Conservation (phyloP, 441 rosid genomes). For the Gossypium trilobum region DNA sequence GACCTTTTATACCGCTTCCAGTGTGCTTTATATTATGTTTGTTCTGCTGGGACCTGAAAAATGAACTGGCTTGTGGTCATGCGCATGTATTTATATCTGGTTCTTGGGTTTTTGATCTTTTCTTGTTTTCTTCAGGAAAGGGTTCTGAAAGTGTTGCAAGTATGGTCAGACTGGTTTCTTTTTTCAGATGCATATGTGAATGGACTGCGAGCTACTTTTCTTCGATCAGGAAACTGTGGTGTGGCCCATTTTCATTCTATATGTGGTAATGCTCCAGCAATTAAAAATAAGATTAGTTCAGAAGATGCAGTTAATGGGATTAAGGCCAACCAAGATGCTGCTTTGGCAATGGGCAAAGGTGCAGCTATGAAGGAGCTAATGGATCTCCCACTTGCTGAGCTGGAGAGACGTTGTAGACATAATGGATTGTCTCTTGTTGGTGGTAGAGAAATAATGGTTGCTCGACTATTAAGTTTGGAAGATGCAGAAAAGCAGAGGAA, state of each 20-base stretch:
- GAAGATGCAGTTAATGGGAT: conserved; percentile 42
- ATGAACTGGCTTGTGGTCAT: neutral
- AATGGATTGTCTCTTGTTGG: conserved; percentile 95
- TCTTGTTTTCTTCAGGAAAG: conserved; percentile 57
- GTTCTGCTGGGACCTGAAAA: conserved; percentile 7
- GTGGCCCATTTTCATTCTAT: conserved; percentile 79
- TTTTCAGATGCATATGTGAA: conserved; percentile 96
- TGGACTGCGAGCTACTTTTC: conserved; percentile 91
- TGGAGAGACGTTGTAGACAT: conserved; percentile 95
- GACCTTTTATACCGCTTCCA: neutral
- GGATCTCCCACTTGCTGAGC: conserved; percentile 82
- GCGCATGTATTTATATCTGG: conserved; percentile 7
- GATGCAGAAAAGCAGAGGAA: conserved; percentile 92
- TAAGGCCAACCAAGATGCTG: conserved; percentile 70
- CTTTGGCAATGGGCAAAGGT: conserved; percentile 91
- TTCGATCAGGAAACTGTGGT: conserved; percentile 80
- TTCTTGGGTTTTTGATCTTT: neutral
- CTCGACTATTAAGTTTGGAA: conserved; percentile 81
- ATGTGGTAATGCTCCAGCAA: conserved; percentile 75
- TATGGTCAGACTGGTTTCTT: conserved; percentile 99
- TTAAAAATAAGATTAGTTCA: conserved; percentile 49
- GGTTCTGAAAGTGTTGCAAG: conserved; percentile 92
- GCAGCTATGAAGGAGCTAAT: conserved; percentile 88
- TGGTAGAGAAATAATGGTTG: conserved; percentile 97
- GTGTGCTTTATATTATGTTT: conserved; percentile 9